Evolutionary conservation across 1,284 basidiomycete species (phyloP), one percentile per base, ranked within the genome.

Genomic region (Malassezia pachydermatis): DNA sequence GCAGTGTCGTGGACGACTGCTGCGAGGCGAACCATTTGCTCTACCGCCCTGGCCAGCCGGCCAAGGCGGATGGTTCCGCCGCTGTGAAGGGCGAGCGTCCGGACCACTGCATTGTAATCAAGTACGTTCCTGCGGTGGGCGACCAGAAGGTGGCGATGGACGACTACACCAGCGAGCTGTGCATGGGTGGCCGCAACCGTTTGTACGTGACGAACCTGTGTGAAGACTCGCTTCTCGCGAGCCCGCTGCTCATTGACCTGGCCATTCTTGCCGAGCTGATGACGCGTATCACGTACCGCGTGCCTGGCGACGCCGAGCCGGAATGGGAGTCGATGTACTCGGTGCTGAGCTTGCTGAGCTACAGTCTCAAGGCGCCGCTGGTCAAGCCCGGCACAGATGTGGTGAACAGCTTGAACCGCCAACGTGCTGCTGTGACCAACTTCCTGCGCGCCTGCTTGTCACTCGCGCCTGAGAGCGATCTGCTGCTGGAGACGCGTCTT

Each of bases 301-400:
- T 52, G 14, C 52, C 59, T 19, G 55, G 30, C 25, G 28, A 39
- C 17, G 33, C 60, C 13, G 55, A 62, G 36, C 45, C 51, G 24
- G 49, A 58, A 44, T 70, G 55, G 60, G 45, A 66, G 50, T 59
- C 59, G 37, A 60, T 71, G 63, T 65, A 71, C 65, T 67, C 67
- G 44, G 59, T 71, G 24, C 54, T 71, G 34, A 60, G 57, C 16
- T 57, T 71, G 10, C 59, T 71, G 11, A 59, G 57, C 25, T 71
- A 70, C 63, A 61, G 55, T 43, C 83, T 92, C 76, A 92, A 95
- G 79, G 90, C 92, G 0, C 89, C 92, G 23, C 80, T 95, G 62
- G 89, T 94, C 76, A 96, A 96, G 80, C 89, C 88, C 57, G 90
- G 79, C 56, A 84, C 84, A 37, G 86, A 88, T 65, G 88, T 95